phyloP scores from a whole-genome alignment of 768 basidiomycete species.

The Mrakia blollopis region DNA sequence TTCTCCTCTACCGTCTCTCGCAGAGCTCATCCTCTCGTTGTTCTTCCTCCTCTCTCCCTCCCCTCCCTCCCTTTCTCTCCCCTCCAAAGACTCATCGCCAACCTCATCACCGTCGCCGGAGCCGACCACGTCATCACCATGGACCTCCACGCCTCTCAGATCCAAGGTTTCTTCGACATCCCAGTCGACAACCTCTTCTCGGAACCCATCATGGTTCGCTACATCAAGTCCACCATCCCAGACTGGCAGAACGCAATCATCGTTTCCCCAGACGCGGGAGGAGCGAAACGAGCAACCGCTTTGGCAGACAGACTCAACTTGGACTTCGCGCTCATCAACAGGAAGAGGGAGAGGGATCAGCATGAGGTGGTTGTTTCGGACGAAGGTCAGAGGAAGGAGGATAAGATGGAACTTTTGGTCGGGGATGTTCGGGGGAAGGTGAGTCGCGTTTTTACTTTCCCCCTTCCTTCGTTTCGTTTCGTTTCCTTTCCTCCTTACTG shows the following conservation, averaged over 20 bases:
- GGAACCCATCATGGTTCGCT: conserved; percentile 89
- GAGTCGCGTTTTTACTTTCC: not conserved
- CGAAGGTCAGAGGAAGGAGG: conserved; percentile 37
- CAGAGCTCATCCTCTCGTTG: not conserved
- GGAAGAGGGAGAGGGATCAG: conserved; percentile 53
- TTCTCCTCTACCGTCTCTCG: not conserved
- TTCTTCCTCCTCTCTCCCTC: not conserved
- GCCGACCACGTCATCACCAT: conserved; percentile 99
- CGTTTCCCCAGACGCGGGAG: conserved; percentile 96
- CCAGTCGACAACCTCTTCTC: conserved; percentile 99
- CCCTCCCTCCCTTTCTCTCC: not conserved
- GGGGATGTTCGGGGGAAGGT: conserved; percentile 73
- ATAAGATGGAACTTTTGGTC: conserved; percentile 58
- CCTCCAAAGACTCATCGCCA: conserved; percentile 66
- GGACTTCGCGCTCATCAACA: conserved; percentile 98
- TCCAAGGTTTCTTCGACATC: conserved; percentile 99
- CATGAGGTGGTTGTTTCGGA: conserved; percentile 30
- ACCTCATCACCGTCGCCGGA: conserved; percentile 82
- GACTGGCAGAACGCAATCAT: conserved; percentile 76
- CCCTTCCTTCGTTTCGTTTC: not conserved
- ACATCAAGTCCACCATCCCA: conserved; percentile 88
- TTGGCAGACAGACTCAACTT: conserved; percentile 93
- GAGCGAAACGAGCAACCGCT: conserved; percentile 94
- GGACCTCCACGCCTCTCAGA: conserved; percentile 98
- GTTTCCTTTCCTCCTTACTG: too few relatives aligned